A percentile compares a stretch with the other conserved stretches of the same genome.
Evolutionary conservation across 2,329 filamentous ascomycete genomes (phyloP).

Genomic region (Neurospora sp.): DNA sequence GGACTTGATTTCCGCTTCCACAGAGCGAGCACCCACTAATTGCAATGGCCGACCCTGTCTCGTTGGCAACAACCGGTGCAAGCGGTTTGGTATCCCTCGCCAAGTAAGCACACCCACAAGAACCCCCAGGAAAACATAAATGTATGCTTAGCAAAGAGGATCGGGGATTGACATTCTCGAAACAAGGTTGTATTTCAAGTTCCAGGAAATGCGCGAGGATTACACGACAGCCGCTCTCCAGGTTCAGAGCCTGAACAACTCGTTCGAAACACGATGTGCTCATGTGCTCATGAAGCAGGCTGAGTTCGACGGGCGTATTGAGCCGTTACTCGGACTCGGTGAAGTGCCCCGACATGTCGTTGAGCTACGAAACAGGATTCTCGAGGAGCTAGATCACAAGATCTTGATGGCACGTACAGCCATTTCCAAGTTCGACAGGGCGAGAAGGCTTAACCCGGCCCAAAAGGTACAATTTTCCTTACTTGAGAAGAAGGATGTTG

Average conservation of each 20-base stretch:
- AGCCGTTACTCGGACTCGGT: background rate
- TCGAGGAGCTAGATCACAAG: background rate
- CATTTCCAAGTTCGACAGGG: background rate
- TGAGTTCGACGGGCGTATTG: background rate
- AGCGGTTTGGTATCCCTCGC: background rate
- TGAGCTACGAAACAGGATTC: background rate
- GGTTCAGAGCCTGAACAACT: background rate
- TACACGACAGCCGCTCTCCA: background rate
- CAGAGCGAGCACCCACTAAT: background rate
- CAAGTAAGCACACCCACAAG: background rate
- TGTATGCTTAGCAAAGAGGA: background rate
- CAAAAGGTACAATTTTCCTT: background rate
- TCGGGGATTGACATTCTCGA: background rate
- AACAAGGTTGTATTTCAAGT: background rate
- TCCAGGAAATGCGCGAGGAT: background rate
- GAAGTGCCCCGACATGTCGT: background rate
- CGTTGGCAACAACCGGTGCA: background rate
- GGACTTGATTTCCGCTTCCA: background rate
- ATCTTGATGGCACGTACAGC: background rate
- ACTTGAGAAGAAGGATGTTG: background rate
- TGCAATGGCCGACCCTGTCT: background rate
- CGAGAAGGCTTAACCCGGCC: background rate
- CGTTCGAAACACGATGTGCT: background rate
- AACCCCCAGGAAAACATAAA: background rate
- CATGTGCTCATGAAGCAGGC: background rate